Evolutionary conservation across 208 protist genomes (phyloP).

Genomic region (Leishmania turanica): DNA sequence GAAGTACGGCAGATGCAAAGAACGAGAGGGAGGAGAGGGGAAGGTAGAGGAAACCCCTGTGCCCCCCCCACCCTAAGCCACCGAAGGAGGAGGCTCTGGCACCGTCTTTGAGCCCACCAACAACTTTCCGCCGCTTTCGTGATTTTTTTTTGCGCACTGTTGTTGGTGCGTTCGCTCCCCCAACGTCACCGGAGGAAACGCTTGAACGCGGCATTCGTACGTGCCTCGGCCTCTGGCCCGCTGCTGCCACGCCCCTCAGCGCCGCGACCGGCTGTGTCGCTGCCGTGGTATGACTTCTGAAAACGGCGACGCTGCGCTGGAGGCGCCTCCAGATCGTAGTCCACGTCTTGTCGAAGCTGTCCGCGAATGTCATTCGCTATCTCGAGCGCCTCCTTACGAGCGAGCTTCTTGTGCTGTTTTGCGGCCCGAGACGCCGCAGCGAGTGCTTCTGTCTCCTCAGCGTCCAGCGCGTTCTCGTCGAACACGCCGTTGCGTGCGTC

Average conservation of each 20-base stretch:
- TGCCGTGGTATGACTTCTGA: not conserved
- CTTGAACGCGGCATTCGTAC: slow-evolving; percentile 44
- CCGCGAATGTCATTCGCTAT: slow-evolving; percentile 62
- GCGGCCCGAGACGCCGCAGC: slow-evolving; percentile 21
- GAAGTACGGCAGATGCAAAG: not conserved
- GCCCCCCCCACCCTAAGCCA: not conserved
- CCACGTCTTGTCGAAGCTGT: slow-evolving; percentile 20
- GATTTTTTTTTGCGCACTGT: not conserved
- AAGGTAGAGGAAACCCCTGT: not conserved
- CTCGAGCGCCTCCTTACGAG: slow-evolving; percentile 35
- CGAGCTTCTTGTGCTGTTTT: slow-evolving; percentile 36
- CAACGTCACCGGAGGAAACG: slow-evolving; percentile 36
- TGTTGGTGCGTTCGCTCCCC: not conserved
- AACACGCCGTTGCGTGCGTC: slow-evolving; percentile 52
- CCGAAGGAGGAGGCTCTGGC: not conserved
- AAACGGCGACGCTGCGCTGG: slow-evolving; percentile 5
- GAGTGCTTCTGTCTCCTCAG: slow-evolving; percentile 41
- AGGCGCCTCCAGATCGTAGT: slow-evolving; percentile 11
- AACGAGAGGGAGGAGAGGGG: not conserved
- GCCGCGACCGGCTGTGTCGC: not conserved
- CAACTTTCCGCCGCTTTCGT: not conserved
- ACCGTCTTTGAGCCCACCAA: not conserved
- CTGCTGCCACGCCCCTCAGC: not conserved
- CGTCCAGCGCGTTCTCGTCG: slow-evolving; percentile 55
- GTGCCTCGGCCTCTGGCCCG: slow-evolving; percentile 4